Percentiles rank a stretch among this genome's conserved stretches.
Evolutionary conservation across 805 yeast species (phyloP).

Genomic region (Metschnikowia lochheadii): DNA sequence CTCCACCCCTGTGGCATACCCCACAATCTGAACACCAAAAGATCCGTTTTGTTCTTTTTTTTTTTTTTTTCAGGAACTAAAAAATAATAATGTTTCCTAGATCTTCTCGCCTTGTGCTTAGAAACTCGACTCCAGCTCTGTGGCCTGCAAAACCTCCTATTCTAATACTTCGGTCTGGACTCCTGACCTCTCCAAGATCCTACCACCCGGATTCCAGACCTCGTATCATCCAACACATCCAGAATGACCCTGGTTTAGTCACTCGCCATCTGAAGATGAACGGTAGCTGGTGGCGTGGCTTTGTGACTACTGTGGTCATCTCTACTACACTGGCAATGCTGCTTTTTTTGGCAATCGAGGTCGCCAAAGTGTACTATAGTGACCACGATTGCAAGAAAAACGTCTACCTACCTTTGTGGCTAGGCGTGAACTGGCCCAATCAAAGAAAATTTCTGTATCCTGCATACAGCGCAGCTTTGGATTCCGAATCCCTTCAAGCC

Average conservation of each 20-base stretch:
- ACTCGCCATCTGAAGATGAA: conserved; percentile 1
- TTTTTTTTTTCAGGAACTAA: background rate
- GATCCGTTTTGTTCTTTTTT: background rate
- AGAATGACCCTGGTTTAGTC: conserved; percentile 10
- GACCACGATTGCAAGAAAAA: conserved; percentile 6
- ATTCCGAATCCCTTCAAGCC: background rate
- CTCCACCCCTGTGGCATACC: background rate
- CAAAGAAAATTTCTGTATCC: conserved; percentile 24
- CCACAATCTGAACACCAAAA: background rate
- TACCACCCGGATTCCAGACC: background rate
- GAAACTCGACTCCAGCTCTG: background rate
- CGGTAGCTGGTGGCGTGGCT: conserved; percentile 20
- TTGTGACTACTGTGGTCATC: conserved; percentile 17
- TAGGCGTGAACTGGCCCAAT: conserved; percentile 25
- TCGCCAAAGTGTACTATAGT: conserved; percentile 9
- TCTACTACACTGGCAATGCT: conserved; percentile 25
- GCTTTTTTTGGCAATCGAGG: conserved; percentile 20
- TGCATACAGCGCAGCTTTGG: conserved; percentile 12
- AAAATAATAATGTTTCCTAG: background rate
- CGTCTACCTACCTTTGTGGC: conserved; percentile 26
- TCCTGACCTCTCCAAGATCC: background rate
- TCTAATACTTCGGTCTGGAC: background rate
- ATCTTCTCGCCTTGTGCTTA: no score
- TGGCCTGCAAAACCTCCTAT: background rate
- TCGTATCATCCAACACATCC: conserved; percentile 9